Evolutionary conservation across 768 basidiomycete species (phyloP).

Genomic region (Mycena rebaudengoi): DNA sequence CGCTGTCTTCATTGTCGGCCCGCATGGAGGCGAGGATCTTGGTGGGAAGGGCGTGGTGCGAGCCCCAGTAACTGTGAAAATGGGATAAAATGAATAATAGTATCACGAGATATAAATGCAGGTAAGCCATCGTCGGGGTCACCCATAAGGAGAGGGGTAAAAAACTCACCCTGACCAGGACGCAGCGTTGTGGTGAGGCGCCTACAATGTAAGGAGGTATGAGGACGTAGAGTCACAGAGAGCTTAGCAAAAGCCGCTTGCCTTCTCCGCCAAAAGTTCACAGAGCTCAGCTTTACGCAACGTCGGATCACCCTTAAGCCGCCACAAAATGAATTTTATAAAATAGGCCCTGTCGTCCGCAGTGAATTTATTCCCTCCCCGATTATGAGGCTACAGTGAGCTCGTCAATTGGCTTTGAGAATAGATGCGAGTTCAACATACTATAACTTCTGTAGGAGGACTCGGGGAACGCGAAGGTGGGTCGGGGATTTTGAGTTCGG

Average conservation of each 20-base stretch:
- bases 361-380: slow-evolving; percentile 70
- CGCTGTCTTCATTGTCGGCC: slow-evolving; percentile 36
- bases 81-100: no score
- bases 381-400: slow-evolving; percentile 38
- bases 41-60: slow-evolving; percentile 72
- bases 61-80: no score
- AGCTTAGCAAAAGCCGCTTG: slow-evolving; percentile 26
- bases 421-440: background rate
- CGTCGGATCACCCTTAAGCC: slow-evolving; percentile 60
- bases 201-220: slow-evolving; percentile 45
- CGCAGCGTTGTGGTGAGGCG: slow-evolving; percentile 67
- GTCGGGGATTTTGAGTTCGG: slow-evolving; percentile 64
- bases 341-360: slow-evolving; percentile 73
- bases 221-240: slow-evolving; percentile 5
- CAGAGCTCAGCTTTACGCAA: slow-evolving; percentile 64
- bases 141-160: no score
- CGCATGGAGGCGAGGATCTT: slow-evolving; percentile 62
- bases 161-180: no score
- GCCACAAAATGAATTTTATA: slow-evolving; percentile 71
- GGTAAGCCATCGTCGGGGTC: no score
- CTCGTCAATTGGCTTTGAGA: background rate
- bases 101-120: no score
- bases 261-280: slow-evolving; percentile 65
- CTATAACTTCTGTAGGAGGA: slow-evolving; percentile 63
- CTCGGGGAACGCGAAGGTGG: slow-evolving; percentile 77